phyloP scores from a whole-genome alignment of 257 asterid species.

The Rehmannia glutinosa region DNA sequence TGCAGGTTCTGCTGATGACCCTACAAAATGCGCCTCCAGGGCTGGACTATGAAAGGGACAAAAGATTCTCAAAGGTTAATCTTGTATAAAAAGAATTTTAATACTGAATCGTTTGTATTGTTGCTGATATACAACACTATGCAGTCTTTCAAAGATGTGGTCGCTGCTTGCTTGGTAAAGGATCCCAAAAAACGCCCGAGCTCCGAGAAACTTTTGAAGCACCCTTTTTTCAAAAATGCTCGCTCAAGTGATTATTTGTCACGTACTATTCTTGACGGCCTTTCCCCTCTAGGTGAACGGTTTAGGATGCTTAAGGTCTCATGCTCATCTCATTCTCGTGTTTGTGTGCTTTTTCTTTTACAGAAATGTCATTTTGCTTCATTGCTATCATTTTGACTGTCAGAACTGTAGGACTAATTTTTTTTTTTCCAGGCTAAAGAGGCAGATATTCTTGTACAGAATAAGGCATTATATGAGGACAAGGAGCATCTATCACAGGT shows the following conservation, averaged over 20 bases:
- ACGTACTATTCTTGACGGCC: conserved; percentile 65
- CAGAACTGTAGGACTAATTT: conserved; percentile 10
- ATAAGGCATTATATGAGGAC: conserved; percentile 73
- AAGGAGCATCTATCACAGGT: conserved; percentile 97
- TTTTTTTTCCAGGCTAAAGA: conserved; percentile 80
- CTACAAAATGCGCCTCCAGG: conserved; percentile 99
- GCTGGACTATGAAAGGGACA: conserved; percentile 97
- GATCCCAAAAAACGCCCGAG: conserved; percentile 99
- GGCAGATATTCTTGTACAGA: conserved; percentile 81
- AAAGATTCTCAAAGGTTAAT: conserved; percentile 87
- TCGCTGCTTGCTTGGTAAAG: conserved; percentile 97
- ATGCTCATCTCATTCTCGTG: conserved; percentile 37
- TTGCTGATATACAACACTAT: conserved; percentile 31
- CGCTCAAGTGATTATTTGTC: conserved; percentile 64
- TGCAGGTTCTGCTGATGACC: conserved; percentile 97
- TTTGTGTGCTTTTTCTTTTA: conserved; percentile 17
- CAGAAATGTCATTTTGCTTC: conserved; percentile 10
- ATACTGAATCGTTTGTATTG: conserved; percentile 9
- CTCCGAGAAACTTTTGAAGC: conserved; percentile 95
- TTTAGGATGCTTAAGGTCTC: conserved; percentile 95
- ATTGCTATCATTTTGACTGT: conserved; percentile 8
- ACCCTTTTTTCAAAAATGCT: conserved; percentile 79
- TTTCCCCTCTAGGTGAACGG: conserved; percentile 92
- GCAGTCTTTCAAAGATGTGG: conserved; percentile 94
- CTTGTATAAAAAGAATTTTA: conserved; percentile 24